Evolutionary conservation across 441 rosid genomes (phyloP).

Genomic region (Gossypium aridum): DNA sequence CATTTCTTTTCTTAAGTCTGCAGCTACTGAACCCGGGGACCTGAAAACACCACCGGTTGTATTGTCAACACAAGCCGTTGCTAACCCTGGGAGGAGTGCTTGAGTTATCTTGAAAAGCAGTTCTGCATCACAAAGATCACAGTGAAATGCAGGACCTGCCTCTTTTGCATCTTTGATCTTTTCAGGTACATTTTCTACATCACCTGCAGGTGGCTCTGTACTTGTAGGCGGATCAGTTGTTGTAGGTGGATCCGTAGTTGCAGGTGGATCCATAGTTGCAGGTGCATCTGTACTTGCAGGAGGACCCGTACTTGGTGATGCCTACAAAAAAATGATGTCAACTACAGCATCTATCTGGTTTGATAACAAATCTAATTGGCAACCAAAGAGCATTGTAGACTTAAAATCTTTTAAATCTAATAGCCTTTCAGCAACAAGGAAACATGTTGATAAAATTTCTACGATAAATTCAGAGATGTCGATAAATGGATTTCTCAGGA

Average conservation of each 20-base stretch:
- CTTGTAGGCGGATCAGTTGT: not conserved
- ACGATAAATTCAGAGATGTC: not conserved
- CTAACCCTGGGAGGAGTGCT: conserved; percentile 68
- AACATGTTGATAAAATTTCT: not conserved
- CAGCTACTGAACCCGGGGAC: conserved; percentile 75
- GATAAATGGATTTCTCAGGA: not conserved
- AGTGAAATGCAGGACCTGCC: conserved; percentile 47
- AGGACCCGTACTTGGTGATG: conserved; percentile 19
- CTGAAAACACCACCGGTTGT: conserved; percentile 78
- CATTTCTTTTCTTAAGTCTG: conserved; percentile 76
- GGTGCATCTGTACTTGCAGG: not conserved
- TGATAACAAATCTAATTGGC: not conserved
- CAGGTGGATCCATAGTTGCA: not conserved
- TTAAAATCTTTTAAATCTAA: not conserved
- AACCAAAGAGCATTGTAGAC: not conserved
- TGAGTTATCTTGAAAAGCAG: conserved; percentile 62
- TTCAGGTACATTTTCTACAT: conserved; percentile 41
- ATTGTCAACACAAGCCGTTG: conserved; percentile 82
- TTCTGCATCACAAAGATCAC: conserved; percentile 62
- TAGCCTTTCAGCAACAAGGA: not conserved
- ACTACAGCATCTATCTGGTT: conserved; percentile 4
- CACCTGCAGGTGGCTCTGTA: conserved; percentile 48
- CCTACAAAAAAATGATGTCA: conserved; percentile 10
- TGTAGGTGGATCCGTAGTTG: not conserved
- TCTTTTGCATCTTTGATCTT: conserved; percentile 60